phyloP scores from a whole-genome alignment of 75 land plant genomes.

The Selaginella tamariscina region DNA sequence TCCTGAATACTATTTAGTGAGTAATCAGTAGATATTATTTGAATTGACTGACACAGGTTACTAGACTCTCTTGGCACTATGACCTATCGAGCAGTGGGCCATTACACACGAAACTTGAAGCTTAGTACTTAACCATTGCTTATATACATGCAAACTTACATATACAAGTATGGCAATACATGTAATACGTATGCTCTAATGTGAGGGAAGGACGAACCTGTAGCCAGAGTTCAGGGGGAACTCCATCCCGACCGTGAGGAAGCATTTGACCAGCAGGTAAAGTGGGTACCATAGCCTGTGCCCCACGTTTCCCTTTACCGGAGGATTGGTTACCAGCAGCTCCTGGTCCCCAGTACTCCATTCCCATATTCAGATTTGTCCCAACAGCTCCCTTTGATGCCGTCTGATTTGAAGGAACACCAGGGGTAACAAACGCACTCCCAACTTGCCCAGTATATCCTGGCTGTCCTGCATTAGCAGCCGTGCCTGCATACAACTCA shows the following conservation, averaged over 20 bases:
- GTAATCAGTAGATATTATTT: neutral
- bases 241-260: neutral
- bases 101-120: too few relatives aligned
- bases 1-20: neutral
- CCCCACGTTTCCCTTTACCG: conserved; percentile 26
- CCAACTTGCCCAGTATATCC: conserved; percentile 2
- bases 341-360: conserved; percentile 66
- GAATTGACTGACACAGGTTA: too few relatives aligned
- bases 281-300: conserved; percentile 25
- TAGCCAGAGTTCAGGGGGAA: conserved; percentile 7
- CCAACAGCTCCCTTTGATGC: neutral
- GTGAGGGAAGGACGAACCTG: conserved; percentile 9
- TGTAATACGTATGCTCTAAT: neutral
- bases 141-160: neutral
- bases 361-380: conserved; percentile 75
- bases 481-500: neutral
- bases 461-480: neutral
- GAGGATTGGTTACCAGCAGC: conserved; percentile 25
- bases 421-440: conserved; percentile 2
- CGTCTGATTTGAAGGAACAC: neutral
- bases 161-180: neutral
- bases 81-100: too few relatives aligned
- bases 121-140: neutral
- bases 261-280: conserved; percentile 12
- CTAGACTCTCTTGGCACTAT: too few relatives aligned